Evolutionary conservation across 106 monocot genomes (phyloP).

Genomic region (Hemerocallis citrina): DNA sequence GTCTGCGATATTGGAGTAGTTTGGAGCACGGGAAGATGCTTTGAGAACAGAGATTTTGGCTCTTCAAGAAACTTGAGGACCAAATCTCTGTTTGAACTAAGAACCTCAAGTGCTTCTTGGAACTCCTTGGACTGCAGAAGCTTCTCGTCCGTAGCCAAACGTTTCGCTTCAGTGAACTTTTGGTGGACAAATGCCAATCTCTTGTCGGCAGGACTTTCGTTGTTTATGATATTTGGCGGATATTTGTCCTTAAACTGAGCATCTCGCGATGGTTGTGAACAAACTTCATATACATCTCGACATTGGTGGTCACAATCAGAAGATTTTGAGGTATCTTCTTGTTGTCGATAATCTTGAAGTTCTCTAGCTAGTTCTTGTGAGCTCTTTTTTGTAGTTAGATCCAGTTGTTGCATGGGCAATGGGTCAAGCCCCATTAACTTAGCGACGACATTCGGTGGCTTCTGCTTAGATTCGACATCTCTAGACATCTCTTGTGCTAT

Average conservation of each 20-base stretch:
- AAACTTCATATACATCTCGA: constrained; percentile 16
- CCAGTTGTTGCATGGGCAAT: constrained; percentile 12
- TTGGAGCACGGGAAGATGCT: constrained; percentile 5
- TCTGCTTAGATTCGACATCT: constrained; percentile 16
- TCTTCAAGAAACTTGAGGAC: constrained; percentile 39
- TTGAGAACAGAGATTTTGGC: constrained; percentile 18
- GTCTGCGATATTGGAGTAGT: constrained; percentile 14
- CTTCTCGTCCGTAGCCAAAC: constrained; percentile 22
- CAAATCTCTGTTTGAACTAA: constrained; percentile 37
- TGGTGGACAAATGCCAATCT: constrained; percentile 30
- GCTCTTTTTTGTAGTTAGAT: neutral
- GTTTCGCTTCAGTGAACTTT: constrained; percentile 40
- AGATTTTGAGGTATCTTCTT: constrained; percentile 4
- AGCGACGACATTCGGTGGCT: constrained; percentile 30
- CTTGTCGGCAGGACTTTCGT: constrained; percentile 11
- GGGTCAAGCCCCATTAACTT: constrained; percentile 53
- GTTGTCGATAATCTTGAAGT: neutral
- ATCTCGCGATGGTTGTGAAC: constrained; percentile 10
- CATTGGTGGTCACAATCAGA: constrained; percentile 1
- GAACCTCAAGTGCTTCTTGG: constrained; percentile 38
- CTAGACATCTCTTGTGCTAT: constrained; percentile 30
- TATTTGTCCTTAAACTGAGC: constrained; percentile 5
- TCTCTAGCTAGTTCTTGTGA: constrained; percentile 1
- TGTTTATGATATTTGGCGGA: neutral
- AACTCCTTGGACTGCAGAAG: constrained; percentile 38